Evolutionary conservation across 2,329 filamentous ascomycete genomes (phyloP).

Genomic region (Curvularia hawaiiensis): DNA sequence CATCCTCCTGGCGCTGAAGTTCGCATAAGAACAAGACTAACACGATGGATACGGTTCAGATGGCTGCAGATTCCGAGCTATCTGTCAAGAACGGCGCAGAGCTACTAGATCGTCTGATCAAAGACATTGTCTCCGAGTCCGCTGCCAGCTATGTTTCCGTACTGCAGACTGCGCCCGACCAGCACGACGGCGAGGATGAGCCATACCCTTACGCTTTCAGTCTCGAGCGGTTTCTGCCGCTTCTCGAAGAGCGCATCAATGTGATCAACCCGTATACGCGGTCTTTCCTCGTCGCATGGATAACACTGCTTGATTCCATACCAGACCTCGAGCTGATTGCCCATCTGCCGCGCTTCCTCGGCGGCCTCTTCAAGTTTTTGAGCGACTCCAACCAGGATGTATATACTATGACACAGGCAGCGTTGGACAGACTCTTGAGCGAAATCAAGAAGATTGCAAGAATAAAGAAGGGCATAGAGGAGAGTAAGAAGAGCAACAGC

Average conservation of each 20-base stretch:
- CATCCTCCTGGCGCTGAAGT: neutral
- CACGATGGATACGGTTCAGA: slow-evolving; percentile 55
- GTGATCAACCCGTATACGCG: slow-evolving; percentile 94
- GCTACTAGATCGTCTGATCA: slow-evolving; percentile 89
- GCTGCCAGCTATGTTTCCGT: slow-evolving; percentile 94
- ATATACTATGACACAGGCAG: slow-evolving; percentile 88
- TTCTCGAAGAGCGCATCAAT: slow-evolving; percentile 91
- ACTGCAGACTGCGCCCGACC: slow-evolving; percentile 66
- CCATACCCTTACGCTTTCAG: slow-evolving; percentile 71
- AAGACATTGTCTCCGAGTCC: slow-evolving; percentile 95
- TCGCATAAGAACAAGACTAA: slow-evolving; percentile 23
- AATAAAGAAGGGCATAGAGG: slow-evolving; percentile 88
- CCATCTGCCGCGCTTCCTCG: slow-evolving; percentile 89
- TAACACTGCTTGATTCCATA: slow-evolving; percentile 92
- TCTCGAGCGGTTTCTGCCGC: slow-evolving; percentile 84
- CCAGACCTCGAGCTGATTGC: slow-evolving; percentile 94
- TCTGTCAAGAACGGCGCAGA: slow-evolving; percentile 99
- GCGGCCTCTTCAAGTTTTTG: slow-evolving; percentile 87
- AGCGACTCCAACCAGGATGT: slow-evolving; percentile 92
- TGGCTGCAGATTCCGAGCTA: slow-evolving; percentile 92
- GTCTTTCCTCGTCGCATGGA: slow-evolving; percentile 95
- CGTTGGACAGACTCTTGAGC: slow-evolving; percentile 85
- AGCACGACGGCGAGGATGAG: slow-evolving; percentile 43
- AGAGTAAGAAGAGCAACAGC: slow-evolving; percentile 74
- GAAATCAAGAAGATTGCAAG: slow-evolving; percentile 95